phyloP scores from a whole-genome alignment of 108 stramenopile species.

The Nitzschia putrida region DNA sequence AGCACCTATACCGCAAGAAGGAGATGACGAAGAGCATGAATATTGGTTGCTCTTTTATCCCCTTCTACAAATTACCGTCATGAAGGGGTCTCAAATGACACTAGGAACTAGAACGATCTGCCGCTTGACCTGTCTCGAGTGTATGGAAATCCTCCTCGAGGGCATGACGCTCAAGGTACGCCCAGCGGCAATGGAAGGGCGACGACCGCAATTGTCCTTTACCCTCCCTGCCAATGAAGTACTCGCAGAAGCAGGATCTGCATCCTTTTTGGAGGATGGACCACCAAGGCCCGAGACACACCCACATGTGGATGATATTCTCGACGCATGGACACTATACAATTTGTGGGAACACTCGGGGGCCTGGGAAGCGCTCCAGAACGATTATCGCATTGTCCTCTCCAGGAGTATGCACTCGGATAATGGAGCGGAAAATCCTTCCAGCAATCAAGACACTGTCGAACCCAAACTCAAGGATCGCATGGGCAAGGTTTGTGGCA shows the following conservation, averaged over 20 bases:
- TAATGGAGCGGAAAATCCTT: conserved; percentile 21
- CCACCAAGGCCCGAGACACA: conserved; percentile 55
- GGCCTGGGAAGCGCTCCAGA: conserved; percentile 65
- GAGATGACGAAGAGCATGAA: conserved; percentile 41
- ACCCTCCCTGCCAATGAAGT: conserved; percentile 55
- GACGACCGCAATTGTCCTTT: conserved; percentile 39
- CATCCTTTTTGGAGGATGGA: conserved; percentile 55
- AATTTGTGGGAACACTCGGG: conserved; percentile 65
- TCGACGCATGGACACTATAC: conserved; percentile 68
- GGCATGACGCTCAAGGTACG: conserved; percentile 40
- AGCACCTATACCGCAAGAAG: conserved; percentile 43
- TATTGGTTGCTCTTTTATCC: conserved; percentile 71
- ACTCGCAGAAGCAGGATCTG: conserved; percentile 52
- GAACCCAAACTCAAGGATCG: conserved; percentile 29
- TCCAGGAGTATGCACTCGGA: conserved; percentile 49
- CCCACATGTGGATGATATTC: conserved; percentile 47
- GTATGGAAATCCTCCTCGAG: conserved; percentile 60
- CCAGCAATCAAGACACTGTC: conserved; percentile 19
- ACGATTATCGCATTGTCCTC: conserved; percentile 53
- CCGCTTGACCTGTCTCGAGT: conserved; percentile 59
- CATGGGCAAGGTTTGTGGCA: conserved; percentile 41
- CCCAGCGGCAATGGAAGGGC: conserved; percentile 30
- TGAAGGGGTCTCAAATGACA: conserved; percentile 53
- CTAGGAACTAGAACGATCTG: conserved; percentile 59
- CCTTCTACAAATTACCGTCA: conserved; percentile 54